Conservation (phyloP, 768 basidiomycete genomes). For the Psilocybe subaeruginosa region DNA sequence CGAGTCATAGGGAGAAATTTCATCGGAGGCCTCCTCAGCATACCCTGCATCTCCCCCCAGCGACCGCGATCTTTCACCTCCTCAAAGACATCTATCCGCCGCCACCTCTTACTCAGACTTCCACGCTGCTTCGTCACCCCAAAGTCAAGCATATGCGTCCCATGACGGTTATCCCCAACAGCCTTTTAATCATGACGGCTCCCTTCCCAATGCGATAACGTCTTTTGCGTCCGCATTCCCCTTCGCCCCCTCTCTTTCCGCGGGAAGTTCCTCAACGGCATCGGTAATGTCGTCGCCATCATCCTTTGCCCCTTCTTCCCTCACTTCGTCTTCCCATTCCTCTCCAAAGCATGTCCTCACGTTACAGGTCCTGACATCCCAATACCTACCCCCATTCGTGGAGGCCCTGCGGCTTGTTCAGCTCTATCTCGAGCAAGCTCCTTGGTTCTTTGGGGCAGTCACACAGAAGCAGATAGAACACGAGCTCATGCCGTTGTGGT, state of each 20-base stretch:
- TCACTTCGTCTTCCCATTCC: constrained; percentile 3
- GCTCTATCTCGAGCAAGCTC: constrained; percentile 77
- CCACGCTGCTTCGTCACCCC: neutral
- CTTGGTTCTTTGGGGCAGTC: constrained; percentile 81
- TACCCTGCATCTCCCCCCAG: constrained; percentile 13
- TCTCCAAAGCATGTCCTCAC: constrained; percentile 13
- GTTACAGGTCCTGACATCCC: constrained; percentile 23
- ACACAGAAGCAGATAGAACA: constrained; percentile 64
- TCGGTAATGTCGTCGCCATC: constrained; percentile 27
- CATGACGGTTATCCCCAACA: constrained; percentile 4
- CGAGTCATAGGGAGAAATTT: constrained; percentile 35
- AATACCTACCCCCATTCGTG: constrained; percentile 59
- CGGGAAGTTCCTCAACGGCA: constrained; percentile 22
- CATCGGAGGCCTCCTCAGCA: constrained; percentile 15
- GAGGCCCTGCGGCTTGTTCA: constrained; percentile 62
- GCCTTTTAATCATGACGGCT: constrained; percentile 3
- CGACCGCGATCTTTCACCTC: constrained; percentile 13
- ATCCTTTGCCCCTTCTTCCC: constrained; percentile 48
- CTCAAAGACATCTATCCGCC: constrained; percentile 1
- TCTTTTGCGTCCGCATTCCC: constrained; percentile 47
- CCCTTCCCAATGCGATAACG: constrained; percentile 26
- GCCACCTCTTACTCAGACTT: constrained; percentile 11
- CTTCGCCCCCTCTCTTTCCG: constrained; percentile 40
- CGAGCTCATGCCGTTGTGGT: constrained; percentile 69
- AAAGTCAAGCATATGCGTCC: constrained; percentile 3